Evolutionary conservation across 1,284 basidiomycete genomes (phyloP), one percentile per base, ranked within the genome.

Genomic region (Apiotrichum sp.): DNA sequence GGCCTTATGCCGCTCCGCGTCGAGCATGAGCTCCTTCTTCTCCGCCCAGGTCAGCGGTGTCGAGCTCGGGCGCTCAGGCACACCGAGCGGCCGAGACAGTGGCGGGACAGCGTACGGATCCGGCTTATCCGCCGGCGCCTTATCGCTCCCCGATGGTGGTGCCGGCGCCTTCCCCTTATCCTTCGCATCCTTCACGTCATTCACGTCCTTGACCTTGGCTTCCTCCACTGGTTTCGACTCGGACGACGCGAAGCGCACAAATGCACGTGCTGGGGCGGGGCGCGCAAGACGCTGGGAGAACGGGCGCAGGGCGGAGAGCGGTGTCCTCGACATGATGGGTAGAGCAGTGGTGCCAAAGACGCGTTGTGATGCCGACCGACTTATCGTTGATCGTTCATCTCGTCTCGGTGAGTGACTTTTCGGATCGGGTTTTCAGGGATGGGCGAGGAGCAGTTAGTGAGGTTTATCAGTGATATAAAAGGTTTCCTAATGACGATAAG

Each of bases 1-100:
- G 42, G 83, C 82, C 64, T 87, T 79, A 47, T 85, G 80, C 44
- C 82, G 81, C 44, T 89, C 85, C 63, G 83, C 80, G 68, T 92
- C 84, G 68, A 92, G 76, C 54, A 89, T 76, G 46, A 88, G 85
- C 52, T 84, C 83, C 59, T 83, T 81, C 59, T 79, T 82, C 57
- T 93, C 82, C n/a, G 80, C 77, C 80, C 84, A 83, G 34, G 85
- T 82, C 69, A 82, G 84, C 22, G 73, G 71, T 7, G 78, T 69
- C 1, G 83, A 81, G 6, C 78, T 81, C 1, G 86, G 89, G 22
- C 76, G 79, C 55, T 82, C 80, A 11, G 70, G 71, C 3, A 92
- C 83, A 14, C 92, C 92, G 14, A 93, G 78, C 0, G 93, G 90
- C 34, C 85, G 59, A 3, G 65, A 59, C 3, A 77, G 62, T 6